A percentile compares a stretch with the other conserved stretches of the same genome.
These are phyloP conservation scores for Alternaria viburni DNA, from an alignment of 2,329 filamentous ascomycete species.

Conservation along the genomic window DNA sequence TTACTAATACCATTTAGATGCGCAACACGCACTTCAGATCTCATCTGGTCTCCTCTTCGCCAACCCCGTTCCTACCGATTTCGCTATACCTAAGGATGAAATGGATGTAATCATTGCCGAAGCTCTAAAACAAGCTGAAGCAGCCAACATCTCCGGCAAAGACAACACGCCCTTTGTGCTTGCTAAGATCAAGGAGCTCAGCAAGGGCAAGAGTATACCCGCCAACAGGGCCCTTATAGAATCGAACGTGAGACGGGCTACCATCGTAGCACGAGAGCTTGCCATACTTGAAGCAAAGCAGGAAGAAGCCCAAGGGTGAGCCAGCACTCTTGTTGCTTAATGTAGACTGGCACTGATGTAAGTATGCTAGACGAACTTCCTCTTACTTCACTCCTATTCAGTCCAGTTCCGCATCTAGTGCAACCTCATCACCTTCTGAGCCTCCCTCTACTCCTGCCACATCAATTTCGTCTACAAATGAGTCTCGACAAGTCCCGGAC, in stretches of 20 bases:
- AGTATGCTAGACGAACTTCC: constrained; percentile 41
- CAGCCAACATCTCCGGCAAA: constrained; percentile 65
- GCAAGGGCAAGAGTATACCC: constrained; percentile 70
- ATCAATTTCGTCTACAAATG: neutral
- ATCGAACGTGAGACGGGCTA: constrained; percentile 69
- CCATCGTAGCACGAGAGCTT: constrained; percentile 69
- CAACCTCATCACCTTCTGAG: constrained; percentile 19
- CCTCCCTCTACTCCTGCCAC: constrained; percentile 15
- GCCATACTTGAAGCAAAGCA: constrained; percentile 58
- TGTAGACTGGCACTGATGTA: constrained; percentile 47
- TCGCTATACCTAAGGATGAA: constrained; percentile 68
- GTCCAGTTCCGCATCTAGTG: constrained; percentile 20
- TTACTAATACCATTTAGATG: constrained; percentile 55
- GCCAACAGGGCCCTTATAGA: constrained; percentile 77
- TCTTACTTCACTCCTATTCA: constrained; percentile 32
- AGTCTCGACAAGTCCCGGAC: constrained; percentile 49
- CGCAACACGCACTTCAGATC: constrained; percentile 74
- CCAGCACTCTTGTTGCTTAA: constrained; percentile 39
- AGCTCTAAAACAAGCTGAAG: constrained; percentile 46
- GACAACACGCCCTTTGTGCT: constrained; percentile 87
- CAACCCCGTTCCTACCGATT: constrained; percentile 79
- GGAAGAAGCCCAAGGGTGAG: constrained; percentile 46
- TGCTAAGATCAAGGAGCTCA: constrained; percentile 78
- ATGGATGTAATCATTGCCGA: constrained; percentile 51
- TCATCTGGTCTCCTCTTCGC: constrained; percentile 85